Evolutionary conservation across 305 asterid genomes (phyloP), one percentile per base, ranked within the genome.

Genomic region (Lippia alba): DNA sequence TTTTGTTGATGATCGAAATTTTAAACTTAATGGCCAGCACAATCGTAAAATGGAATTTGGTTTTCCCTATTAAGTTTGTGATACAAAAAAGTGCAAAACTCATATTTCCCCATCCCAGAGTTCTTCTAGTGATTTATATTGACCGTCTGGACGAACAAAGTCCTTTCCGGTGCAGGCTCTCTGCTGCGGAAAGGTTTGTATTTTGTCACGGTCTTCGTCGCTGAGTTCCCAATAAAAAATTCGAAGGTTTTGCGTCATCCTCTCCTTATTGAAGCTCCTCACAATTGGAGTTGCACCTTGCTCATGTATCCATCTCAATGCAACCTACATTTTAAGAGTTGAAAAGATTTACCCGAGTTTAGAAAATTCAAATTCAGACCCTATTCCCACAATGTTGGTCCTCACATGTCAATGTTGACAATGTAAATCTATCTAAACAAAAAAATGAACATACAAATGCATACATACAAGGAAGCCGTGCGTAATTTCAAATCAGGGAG

Each of bases 101-200:
- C 49, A 67, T 48, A 79, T 61, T 46, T 86, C 88, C 16, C 82
- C 88, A 74, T 87, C 88, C 90, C 92, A 87, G 8, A 87, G 57
- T 56, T 82, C 76, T 39, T 81, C 76, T n/a, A 69, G 9, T 3
- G 86, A 77, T 50, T 78, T 81, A 54, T 72, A 62, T 18, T 63
- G 85, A 3, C 84, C 90, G 14, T 66, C 68, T 49, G 73, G 76
- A 33, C 54, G 54, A 45, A 78, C 44, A 63, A 70, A 82, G 0
- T 12, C 0, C 0, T 76, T 66, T 7, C 74, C 85, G 11, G 3
- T 57, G 16, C 12, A 10, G 10, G 45, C 79, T 74, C 34, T 77
- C 0, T 39, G 5, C 74, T 84, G 88, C 66, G 82, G 85, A 12
- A 84, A 80, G 30, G 57, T 57, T n/a, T 59, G 53, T 63, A 84